Evolutionary conservation across 768 basidiomycete genomes (phyloP).

Genomic region (Phylloporus rhodoxanthus): DNA sequence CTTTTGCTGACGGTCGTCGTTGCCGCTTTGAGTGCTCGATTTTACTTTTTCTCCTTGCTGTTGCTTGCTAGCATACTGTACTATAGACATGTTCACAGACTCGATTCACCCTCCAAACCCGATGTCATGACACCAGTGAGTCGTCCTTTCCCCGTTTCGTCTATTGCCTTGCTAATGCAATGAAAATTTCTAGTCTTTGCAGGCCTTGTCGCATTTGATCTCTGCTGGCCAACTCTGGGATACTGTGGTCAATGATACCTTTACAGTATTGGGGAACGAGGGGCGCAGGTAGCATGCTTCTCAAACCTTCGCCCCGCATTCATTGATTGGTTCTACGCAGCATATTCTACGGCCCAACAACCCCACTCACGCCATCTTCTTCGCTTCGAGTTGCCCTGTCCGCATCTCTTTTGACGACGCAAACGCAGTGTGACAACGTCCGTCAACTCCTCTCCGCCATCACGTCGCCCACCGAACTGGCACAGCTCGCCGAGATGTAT

Average conservation of each 20-base stretch:
- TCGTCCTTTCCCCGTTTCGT: constrained; percentile 7
- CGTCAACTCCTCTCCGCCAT: constrained; percentile 74
- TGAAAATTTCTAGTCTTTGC: constrained; percentile 47
- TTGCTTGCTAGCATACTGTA: constrained; percentile 36
- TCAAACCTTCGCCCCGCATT: background rate
- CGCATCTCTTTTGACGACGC: constrained; percentile 68
- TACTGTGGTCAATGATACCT: constrained; percentile 62
- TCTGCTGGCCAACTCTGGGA: constrained; percentile 69
- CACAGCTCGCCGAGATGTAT: constrained; percentile 84
- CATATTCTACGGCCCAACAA: constrained; percentile 37
- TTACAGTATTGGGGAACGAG: constrained; percentile 60
- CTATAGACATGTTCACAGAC: constrained; percentile 36
- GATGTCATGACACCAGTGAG: constrained; percentile 53
- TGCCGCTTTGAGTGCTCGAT: constrained; percentile 40
- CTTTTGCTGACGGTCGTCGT: constrained; percentile 35
- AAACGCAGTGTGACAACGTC: constrained; percentile 76
- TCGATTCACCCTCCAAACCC: constrained; percentile 30
- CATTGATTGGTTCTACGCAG: constrained; percentile 15
- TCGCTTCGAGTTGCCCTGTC: constrained; percentile 63
- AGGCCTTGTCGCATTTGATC: constrained; percentile 62
- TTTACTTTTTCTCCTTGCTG: constrained; percentile 37
- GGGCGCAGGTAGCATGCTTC: constrained; percentile 51
- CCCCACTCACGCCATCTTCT: constrained; percentile 28
- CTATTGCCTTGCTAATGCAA: constrained; percentile 1
- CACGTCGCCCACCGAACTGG: constrained; percentile 62